These are phyloP conservation scores for Wakefieldia striispora DNA, from an alignment of 768 basidiomycete species.

Conservation along the genomic window DNA sequence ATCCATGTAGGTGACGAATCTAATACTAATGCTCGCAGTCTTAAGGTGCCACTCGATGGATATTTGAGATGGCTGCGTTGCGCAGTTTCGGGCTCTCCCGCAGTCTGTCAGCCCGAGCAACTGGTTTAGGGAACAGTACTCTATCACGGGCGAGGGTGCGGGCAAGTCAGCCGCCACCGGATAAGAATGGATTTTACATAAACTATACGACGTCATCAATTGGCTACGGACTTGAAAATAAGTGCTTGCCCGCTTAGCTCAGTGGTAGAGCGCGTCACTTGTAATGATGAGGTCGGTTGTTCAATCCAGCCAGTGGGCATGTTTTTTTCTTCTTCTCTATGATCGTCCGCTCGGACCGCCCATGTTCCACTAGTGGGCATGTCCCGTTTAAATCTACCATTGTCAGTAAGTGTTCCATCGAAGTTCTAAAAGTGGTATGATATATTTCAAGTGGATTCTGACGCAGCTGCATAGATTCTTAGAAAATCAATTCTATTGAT, in stretches of 20 bases:
- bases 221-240: accelerated
- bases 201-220: not conserved
- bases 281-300: constrained; percentile 47
- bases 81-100: not conserved
- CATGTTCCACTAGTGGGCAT: too few species aligned
- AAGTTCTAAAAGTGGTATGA: not conserved
- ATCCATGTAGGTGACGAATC: constrained; percentile 4
- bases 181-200: too few species aligned
- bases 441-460: not conserved
- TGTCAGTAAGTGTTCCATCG: too few species aligned
- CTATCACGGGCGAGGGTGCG: too few species aligned
- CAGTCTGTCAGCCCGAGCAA: too few species aligned
- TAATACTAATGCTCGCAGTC: not conserved
- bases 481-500: not conserved
- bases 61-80: not conserved
- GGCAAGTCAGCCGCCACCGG: too few species aligned
- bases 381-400: not conserved
- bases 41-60: not conserved
- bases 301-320: constrained; percentile 45
- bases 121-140: too few species aligned
- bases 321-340: not conserved
- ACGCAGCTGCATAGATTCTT: too few species aligned
- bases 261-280: constrained; percentile 47
- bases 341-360: not conserved
- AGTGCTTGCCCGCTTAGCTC: constrained; percentile 38